These are phyloP conservation scores for Monilinia polystroma DNA, from an alignment of 2,329 filamentous ascomycete genomes.

Conservation along the genomic window DNA sequence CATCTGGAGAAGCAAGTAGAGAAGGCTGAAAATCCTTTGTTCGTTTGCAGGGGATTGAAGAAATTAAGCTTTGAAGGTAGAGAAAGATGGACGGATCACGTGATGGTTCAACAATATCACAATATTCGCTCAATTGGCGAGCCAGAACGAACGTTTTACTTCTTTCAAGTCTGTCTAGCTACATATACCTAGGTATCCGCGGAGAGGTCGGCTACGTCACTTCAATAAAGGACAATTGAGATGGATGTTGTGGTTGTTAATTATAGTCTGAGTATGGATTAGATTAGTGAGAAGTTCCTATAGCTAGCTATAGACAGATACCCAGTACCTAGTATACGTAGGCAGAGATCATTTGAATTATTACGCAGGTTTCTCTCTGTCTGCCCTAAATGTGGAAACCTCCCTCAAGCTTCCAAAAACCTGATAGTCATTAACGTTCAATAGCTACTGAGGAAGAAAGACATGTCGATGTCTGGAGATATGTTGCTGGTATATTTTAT, in stretches of 20 bases:
- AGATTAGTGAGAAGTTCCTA: too few relatives aligned
- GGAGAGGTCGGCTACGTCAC: too few relatives aligned
- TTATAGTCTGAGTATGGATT: too few relatives aligned
- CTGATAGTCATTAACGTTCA: neutral
- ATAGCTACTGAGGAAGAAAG: neutral
- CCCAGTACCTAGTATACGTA: too few relatives aligned
- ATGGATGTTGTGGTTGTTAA: too few relatives aligned
- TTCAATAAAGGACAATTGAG: too few relatives aligned
- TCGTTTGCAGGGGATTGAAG: conserved; percentile 10
- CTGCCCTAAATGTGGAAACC: neutral
- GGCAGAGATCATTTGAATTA: too few relatives aligned
- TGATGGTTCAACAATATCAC: neutral
- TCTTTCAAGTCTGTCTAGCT: too few relatives aligned
- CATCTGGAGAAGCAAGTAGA: conserved; percentile 7
- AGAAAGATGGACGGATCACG: neutral
- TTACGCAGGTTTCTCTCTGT: too few relatives aligned
- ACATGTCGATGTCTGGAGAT: neutral
- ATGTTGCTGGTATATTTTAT: neutral
- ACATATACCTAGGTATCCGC: too few relatives aligned
- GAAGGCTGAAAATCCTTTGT: conserved; percentile 14
- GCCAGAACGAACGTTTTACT: too few relatives aligned
- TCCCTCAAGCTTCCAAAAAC: neutral
- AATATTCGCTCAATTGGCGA: neutral
- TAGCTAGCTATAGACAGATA: too few relatives aligned
- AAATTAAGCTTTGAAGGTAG: conserved; percentile 12